phyloP scores from a whole-genome alignment of 352 stramenopile genomes.

The Globisporangium alternatum region DNA sequence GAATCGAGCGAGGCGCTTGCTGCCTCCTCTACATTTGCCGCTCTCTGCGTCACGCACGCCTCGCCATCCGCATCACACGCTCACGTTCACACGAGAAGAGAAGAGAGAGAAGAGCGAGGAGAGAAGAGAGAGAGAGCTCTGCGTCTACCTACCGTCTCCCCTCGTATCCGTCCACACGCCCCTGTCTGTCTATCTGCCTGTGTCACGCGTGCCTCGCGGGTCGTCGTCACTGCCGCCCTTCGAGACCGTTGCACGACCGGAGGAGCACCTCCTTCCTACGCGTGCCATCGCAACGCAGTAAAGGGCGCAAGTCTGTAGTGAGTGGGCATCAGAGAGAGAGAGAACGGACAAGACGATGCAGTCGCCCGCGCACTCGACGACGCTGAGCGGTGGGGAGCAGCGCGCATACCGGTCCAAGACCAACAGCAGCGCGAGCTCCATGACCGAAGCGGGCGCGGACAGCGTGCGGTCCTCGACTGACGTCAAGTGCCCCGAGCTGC shows the following conservation, averaged over 20 bases:
- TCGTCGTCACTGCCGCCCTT: too few species aligned
- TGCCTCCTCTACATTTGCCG: too few species aligned
- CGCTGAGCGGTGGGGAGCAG: not conserved
- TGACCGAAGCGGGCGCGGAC: constrained; percentile 12
- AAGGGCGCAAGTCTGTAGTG: not conserved
- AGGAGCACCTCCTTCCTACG: not conserved
- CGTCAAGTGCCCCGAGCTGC: constrained; percentile 45
- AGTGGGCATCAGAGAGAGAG: not conserved
- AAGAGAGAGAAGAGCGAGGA: too few species aligned
- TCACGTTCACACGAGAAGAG: too few species aligned
- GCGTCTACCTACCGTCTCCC: too few species aligned
- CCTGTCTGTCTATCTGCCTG: too few species aligned
- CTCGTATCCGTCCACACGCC: too few species aligned
- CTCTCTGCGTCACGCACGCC: too few species aligned
- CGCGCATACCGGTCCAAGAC: constrained; percentile 10
- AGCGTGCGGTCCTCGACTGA: constrained; percentile 11
- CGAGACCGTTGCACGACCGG: not conserved
- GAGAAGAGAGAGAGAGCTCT: too few species aligned
- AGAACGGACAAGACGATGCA: not conserved
- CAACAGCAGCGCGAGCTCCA: constrained; percentile 14
- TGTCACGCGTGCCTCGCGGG: too few species aligned
- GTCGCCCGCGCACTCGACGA: not conserved
- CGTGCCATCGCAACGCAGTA: not conserved
- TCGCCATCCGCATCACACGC: too few species aligned
- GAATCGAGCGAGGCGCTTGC: too few species aligned